A percentile compares a stretch with the other conserved stretches of the same genome.
Conservation (phyloP, 179 eudicot genomes). For the Silene noctiflora region DNA sequence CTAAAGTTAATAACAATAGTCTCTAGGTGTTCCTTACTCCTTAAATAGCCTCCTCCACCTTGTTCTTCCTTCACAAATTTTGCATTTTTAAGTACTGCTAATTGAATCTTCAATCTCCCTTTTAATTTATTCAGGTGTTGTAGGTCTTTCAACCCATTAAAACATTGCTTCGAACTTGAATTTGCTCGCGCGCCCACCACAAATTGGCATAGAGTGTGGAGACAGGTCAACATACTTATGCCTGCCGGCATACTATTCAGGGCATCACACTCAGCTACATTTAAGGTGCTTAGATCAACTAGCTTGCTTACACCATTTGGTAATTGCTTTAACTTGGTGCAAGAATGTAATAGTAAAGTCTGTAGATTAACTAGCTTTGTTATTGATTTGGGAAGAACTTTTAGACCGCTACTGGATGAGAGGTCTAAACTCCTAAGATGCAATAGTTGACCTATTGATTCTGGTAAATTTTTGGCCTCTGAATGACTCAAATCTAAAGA, state of each 20-base stretch:
- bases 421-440: slow-evolving; percentile 29
- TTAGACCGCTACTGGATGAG: neutral
- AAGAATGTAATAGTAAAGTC: neutral
- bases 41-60: slow-evolving; percentile 8
- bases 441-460: slow-evolving; percentile 1
- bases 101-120: neutral
- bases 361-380: neutral
- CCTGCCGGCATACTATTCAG: neutral
- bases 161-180: neutral
- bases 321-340: neutral
- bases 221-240: neutral
- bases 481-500: slow-evolving; percentile 5
- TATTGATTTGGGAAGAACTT: neutral
- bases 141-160: slow-evolving; percentile 16
- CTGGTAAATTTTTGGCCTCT: neutral
- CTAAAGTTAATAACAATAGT: neutral
- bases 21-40: slow-evolving; percentile 5
- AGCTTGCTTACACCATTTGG: neutral
- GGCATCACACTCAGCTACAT: neutral
- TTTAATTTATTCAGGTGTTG: slow-evolving; percentile 5
- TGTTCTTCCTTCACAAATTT: neutral
- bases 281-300: neutral
- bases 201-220: neutral
- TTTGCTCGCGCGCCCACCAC: neutral
- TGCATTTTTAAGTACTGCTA: neutral